These are phyloP conservation scores for Sutorius australiensis DNA, from an alignment of 768 basidiomycete genomes.

Conservation along the genomic window DNA sequence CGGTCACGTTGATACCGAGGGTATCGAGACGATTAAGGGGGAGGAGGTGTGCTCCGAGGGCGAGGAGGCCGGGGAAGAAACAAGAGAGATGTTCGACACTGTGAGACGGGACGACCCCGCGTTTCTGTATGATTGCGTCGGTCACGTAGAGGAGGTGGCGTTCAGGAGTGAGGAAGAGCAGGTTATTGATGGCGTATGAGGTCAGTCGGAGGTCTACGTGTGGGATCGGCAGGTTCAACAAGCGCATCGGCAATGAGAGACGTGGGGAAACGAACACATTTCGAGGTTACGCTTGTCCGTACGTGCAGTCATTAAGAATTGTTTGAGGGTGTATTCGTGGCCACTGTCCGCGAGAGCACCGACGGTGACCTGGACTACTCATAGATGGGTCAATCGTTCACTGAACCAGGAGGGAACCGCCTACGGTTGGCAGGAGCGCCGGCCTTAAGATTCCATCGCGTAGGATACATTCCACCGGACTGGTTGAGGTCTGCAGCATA, in stretches of 20 bases:
- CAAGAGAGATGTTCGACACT: constrained; percentile 70
- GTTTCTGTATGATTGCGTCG: constrained; percentile 35
- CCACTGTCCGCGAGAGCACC: constrained; percentile 67
- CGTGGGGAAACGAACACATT: constrained; percentile 51
- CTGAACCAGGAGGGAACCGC: constrained; percentile 15
- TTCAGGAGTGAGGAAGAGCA: constrained; percentile 29
- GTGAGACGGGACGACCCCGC: constrained; percentile 37
- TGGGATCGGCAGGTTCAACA: background rate
- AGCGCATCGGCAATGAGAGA: background rate
- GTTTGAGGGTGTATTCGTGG: constrained; percentile 75
- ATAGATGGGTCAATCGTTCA: background rate
- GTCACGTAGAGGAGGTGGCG: constrained; percentile 53
- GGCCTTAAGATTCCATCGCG: constrained; percentile 47
- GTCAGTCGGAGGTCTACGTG: constrained; percentile 55
- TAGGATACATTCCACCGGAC: constrained; percentile 62
- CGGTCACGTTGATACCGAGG: constrained; percentile 42
- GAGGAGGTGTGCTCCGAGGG: constrained; percentile 64
- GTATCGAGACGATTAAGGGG: constrained; percentile 49
- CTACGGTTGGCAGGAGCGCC: constrained; percentile 47
- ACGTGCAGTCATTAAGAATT: constrained; percentile 61
- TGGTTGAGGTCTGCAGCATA: constrained; percentile 40
- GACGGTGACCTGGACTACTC: constrained; percentile 45
- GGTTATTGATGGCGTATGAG: constrained; percentile 54
- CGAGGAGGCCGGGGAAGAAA: constrained; percentile 73
- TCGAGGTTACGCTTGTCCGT: constrained; percentile 57